Percentiles rank a stretch among this genome's conserved stretches.
Conservation (phyloP, 2,329 filamentous ascomycete genomes). For the Cladophialophora psammophila region DNA sequence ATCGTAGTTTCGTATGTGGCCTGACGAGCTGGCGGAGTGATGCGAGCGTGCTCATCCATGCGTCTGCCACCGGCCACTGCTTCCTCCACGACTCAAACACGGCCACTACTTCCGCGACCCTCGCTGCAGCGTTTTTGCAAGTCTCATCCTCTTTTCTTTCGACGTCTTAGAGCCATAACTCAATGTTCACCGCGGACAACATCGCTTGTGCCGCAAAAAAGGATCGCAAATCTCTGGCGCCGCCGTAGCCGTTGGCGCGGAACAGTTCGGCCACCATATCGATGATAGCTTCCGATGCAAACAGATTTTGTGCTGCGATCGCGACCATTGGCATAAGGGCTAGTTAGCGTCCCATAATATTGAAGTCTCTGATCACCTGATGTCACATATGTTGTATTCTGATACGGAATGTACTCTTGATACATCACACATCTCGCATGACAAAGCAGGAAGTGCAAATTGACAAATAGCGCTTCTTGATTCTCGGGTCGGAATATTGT, state of each 20-base stretch:
- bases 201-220: neutral
- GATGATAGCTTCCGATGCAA: conserved; percentile 13
- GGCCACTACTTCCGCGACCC: neutral
- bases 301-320: conserved; percentile 2
- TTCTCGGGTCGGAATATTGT: conserved; percentile 6
- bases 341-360: neutral
- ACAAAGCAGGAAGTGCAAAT: conserved; percentile 14
- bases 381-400: neutral
- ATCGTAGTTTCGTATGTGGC: conserved; percentile 12
- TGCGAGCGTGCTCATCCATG: conserved; percentile 11
- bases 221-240: neutral
- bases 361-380: neutral
- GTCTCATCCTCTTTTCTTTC: neutral
- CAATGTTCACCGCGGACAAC: neutral
- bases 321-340: neutral
- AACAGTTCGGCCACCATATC: conserved; percentile 3
- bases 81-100: neutral
- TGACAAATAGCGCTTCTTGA: conserved; percentile 11
- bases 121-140: neutral
- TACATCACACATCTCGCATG: conserved; percentile 12
- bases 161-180: neutral
- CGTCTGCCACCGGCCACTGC: conserved; percentile 12
- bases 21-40: conserved; percentile 11
- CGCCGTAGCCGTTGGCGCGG: neutral
- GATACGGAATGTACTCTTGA: conserved; percentile 14